Evolutionary conservation across 75 land plant species (phyloP), one percentile per base, ranked within the genome.

Genomic region (Picea sitchensis): DNA sequence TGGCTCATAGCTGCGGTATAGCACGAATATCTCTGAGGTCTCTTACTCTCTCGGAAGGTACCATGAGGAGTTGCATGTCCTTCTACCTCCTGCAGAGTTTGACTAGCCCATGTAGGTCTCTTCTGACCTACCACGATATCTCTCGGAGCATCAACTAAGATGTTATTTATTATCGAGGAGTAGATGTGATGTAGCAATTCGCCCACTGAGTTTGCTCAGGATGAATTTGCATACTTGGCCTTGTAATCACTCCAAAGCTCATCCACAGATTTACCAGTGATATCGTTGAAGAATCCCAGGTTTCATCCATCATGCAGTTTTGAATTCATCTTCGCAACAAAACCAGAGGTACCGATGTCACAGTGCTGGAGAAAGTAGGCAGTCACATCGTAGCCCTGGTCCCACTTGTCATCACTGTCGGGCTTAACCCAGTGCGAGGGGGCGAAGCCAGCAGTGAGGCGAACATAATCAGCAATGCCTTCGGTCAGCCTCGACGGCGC

Each of bases 221-320:
- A 26, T 26, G 26, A 26, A 41, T 41, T 41, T 9, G 36, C 31
- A 63, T 82, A 90, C 68, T 84, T 77, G 0, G 86, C 84, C 81
- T 93, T 93, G 77, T 93, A 93, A 3, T 89, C 91, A 38, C 34
- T 82, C 93, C 93, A 93, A 1, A 93, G 87, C 82, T 90, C 80
- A 73, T 89, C 87, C 13, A 86, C 91, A 3, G 64, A 59, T 83
- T 89, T 88, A 4, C 90, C 93, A 57, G 87, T 78, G 78, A 93
- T 62, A 41, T 87, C 87, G 36, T 76, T 77, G 58, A 93, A 93
- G 82, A 61, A 89, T 61, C 58, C 34, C 2, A 80, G 78, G 80
- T 75, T 84, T 76, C 92, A 93, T 0, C 86, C 90, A 77, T 21
- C 68, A 36, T 77, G 84, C 88, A 93, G 81, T 89, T 82, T 88